Evolutionary conservation across 257 asterid genomes (phyloP), one percentile per base, ranked within the genome.

Genomic region (Fraxinus pennsylvanica): DNA sequence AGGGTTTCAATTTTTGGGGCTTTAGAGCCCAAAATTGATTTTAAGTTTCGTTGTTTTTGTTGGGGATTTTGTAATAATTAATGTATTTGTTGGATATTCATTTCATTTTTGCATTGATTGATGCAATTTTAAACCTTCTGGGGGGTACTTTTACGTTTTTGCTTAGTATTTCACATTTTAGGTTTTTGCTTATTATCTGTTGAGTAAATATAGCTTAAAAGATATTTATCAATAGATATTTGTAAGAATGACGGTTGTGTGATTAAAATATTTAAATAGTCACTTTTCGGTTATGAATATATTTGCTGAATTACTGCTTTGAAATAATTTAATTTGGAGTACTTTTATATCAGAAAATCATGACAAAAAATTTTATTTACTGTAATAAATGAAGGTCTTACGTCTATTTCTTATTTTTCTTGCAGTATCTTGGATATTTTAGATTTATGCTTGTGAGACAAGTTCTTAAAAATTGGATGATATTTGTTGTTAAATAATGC

Each of bases 61-160:
- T 79, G 91, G 90, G 90, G 86, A n/a, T 81, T 83, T 79, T 75
- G 0, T 73, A 52, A 67, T 70, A 67, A 69, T 73, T 12, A 12
- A 72, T 61, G 63, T 77, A 33, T 66, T 76, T 82, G 41, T 21
- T 79, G 74, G 9, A 74, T 39, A 32, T 73, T 61, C 80, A 13
- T 45, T 61, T 74, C 41, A 63, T 78, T 80, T 79, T 67, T 22
- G 68, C 14, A 25, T 22, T 25, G 68, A 61, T 61, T 61, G 72
- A 71, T 74, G 39, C 17, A 0, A 61, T 12, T 61, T 61, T 25
- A 9, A 61, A 61, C 17, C 17, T 25, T 68, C 75, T 27, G 41
- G 45, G 45, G 76, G 67, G 72, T 72, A 71, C 68, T 71, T 13
- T 69, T 70, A 19, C 78, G 75, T 74, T 68, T 74, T 35, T 54